phyloP scores from a whole-genome alignment of 768 basidiomycete species.

The Amylocystis lapponica region DNA sequence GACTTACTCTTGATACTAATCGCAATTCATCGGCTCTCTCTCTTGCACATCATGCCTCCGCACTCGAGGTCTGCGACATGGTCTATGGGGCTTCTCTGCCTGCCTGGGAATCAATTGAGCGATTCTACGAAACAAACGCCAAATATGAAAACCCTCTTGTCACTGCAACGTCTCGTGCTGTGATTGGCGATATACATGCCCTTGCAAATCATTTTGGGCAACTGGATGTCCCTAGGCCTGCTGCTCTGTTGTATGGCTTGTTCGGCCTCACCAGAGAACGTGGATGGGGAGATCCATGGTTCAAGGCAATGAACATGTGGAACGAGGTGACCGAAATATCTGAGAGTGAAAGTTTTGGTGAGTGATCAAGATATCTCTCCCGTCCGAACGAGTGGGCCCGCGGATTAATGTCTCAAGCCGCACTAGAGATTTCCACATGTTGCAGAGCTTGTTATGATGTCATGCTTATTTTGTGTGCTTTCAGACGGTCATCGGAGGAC shows the following conservation, averaged over 20 bases:
- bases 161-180: constrained; percentile 65
- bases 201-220: constrained; percentile 54
- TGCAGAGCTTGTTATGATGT: not conserved
- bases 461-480: not conserved
- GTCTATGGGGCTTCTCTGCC: constrained; percentile 54
- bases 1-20: not conserved
- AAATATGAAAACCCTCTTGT: constrained; percentile 78
- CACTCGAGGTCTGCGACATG: constrained; percentile 63
- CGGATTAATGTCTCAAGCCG: too few relatives aligned
- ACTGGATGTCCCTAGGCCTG: constrained; percentile 64
- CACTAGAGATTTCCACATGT: too few relatives aligned
- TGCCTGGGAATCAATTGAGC: constrained; percentile 48
- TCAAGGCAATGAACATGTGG: constrained; percentile 66
- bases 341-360: constrained; percentile 78
- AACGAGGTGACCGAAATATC: constrained; percentile 69
- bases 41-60: constrained; percentile 44
- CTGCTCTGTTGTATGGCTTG: constrained; percentile 51
- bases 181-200: constrained; percentile 67
- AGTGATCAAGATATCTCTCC: constrained; percentile 12
- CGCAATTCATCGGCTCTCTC: too few relatives aligned
- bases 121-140: constrained; percentile 69
- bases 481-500: constrained; percentile 69
- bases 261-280: constrained; percentile 38
- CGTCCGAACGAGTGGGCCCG: not conserved
- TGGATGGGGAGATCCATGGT: constrained; percentile 38